Base-by-base conservation (phyloP, 129 eudicot species). In the Escallonia herrerae region DNA sequence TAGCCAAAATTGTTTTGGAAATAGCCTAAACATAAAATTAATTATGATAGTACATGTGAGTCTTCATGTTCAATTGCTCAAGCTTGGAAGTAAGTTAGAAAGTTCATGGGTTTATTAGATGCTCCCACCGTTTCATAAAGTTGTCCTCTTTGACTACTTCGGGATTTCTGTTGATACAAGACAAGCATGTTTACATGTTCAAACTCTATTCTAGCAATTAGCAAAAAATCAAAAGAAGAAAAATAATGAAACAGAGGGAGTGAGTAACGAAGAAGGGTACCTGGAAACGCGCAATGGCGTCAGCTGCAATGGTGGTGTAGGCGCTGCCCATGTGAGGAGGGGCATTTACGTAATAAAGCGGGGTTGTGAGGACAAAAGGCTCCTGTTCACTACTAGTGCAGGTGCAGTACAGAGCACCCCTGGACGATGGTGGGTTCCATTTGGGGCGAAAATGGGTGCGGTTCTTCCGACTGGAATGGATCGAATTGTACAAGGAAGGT, bases 281-380 rank as follows among this genome's bases (percentile, higher is more conserved):
- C 99, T 94, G 99, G 71, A 86, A 94, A 14, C 99, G 95, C 38
- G 99, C 95, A 83, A 94, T 86, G 63, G 95, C 82, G 45, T 94
- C 99, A 13, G 99, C 99, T 42, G 99, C 94, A 70, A 94, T 94
- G 72, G 99, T 94, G 78, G 97, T 84, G 75, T 94, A 94, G 45
- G 99, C 99, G 64, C 99, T 94, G 72, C 97, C 97, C 94, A 91
- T 87, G 62, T 91, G 97, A 48, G 99, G 97, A 67, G 97, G 95
- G 77, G 97, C 99, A 89, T 94, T 94, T 43, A 94, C 97, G 82
- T 94, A 94, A 77, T 94, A 94, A 68, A 94, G 86, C 6, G 99
- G 99, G 45, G 99, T 94, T 3, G 99, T 94, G 48, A 94, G 66
- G 52, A 94, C 86, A 82, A 82, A 94, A 9, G 78, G 70, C 4